Base-by-base conservation (phyloP, 2,329 filamentous ascomycete species). In the Teratosphaeria pseudoeucalypti region DNA sequence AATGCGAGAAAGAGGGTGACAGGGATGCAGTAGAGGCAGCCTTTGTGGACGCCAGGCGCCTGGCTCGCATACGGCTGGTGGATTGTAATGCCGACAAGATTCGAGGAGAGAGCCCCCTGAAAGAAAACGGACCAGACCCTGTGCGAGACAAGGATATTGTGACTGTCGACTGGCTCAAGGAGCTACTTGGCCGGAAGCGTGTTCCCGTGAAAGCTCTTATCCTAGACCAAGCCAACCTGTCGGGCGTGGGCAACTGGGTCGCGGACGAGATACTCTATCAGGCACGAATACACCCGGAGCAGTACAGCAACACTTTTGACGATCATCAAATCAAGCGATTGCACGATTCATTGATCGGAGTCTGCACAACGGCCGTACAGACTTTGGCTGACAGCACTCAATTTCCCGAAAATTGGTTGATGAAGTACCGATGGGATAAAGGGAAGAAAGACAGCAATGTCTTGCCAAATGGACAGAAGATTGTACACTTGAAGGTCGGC, bases 241-340 rank as follows among this genome's bases (percentile, higher is more conserved):
- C 89, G 68, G 94, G 94, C 7, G 89, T 99, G 63, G 94, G 94
- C 0, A 97, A 97, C 71, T 99, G 92, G 92, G 92, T 99, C 58
- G 91, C 87, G 76, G 94, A 99, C 70, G 94, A 99, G 73, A 86
- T 96, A 6, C 78, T 99, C 57, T 99, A 92, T 69, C 87, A 97
- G 66, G 88, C 94, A 5, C 85, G 82, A 56, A 81, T 97, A 16
- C 92, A 99, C 66, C 94, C 94, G 0, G 92, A 96, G 72, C 90
- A 96, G 71, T 95, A 95, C 75, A 90, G 87, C 74, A 86, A 96
- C 68, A 88, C 89, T 0, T 88, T 97, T 65, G 80, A 73, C 62
- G 84, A 89, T 34, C 80, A 76, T 0, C 87, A 96, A 72, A 83
- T 95, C 63, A 81, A 82, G 64, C 79, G 78, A 47, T 78, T 99